Evolutionary conservation across 495 filamentous ascomycete genomes (phyloP), one percentile per base, ranked within the genome.

Genomic region (Arthonia radiata): DNA sequence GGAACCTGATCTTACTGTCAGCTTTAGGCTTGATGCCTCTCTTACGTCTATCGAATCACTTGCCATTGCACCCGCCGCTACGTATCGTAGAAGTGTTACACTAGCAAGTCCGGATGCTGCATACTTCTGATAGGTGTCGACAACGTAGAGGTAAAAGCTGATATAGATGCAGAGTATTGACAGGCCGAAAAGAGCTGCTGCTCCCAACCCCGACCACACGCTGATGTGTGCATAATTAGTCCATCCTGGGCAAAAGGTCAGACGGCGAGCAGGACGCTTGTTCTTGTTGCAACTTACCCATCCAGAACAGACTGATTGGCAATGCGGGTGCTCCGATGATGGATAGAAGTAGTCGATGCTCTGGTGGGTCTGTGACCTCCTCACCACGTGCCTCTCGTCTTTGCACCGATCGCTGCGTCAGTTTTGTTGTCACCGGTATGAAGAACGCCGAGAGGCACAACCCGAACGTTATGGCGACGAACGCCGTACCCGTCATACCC

Each of bases 261-360:
- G 4, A 12, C 8, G 13, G 11, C 4, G 1, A 5, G 10, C 10
- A 17, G 5, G 15, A 10, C 6, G 5, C 9, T 12, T 5, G 4
- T 5, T 12, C 24, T 32, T 59, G 52, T 23, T 49, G 50, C 2
- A 53, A 59, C 62, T 63, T 64, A 1, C 54, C 66, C 47, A 71
- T 59, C 63, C 64, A 70, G 39, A 70, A 70, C n/a, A 70, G 37
- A 15, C 42, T 43, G 18, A 64, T 49, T 0, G 66, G 63, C n/a
- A 73, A 50, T 1, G 56, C 42, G 0, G 58, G 50, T 0, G 54
- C 61, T 0, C 59, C 62, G 5, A 66, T 34, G 46, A 72, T 66
- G 7, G 57, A 57, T 22, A 53, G 64, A 56, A 54, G 64, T 1
- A 71, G 43, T 4, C 66, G 45, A 29, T 57, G 56, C 31, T 73